Evolutionary conservation across 441 rosid genomes (phyloP), one percentile per base, ranked within the genome.

Genomic region (Mallotus repandus): DNA sequence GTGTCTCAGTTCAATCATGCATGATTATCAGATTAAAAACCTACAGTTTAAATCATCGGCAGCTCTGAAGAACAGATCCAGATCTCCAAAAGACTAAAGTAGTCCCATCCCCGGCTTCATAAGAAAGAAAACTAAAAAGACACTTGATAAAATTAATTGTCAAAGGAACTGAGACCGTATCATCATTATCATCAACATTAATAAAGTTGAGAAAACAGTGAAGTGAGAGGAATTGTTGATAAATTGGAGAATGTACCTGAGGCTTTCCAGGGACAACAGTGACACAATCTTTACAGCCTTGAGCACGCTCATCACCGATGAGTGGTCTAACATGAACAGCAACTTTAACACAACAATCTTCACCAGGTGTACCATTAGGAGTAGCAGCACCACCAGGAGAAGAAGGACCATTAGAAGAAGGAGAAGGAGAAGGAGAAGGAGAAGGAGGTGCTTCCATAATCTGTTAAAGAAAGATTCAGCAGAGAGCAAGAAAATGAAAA

Each of bases 261-360:
- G 98, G 96, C 90, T 96, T 96, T 68, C 97, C 98, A 6, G 91
- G 54, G 32, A 88, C 84, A 60, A 93, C 91, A 78, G 93, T 81
- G 85, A 96, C 97, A 56, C 99, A 96, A 78, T 96, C 99, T 82
- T 91, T 82, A 83, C 98, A 96, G 6, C 99, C 99, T 78, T 91
- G 97, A 68, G 92, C 84, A 72, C 81, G 82, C 82, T 96, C 99
- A 59, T 96, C 99, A 29, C 88, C 91, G 78, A 96, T 92, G 64
- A 96, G 94, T n/a, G 99, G 99, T 73, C 99, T 86, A 19, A 96
- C 78, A 69, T 96, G 98, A 66, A 96, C 96, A 16, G 99, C 94
- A 73, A 96, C 99, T 78, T 93, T 96, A 25, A 96, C 98, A 65
- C 93, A 96, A 45, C 99, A 96, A 79, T 92, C 91, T 84, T 88